phyloP scores from a whole-genome alignment of 2,329 filamentous ascomycete species.

The Trichoderma sp. region DNA sequence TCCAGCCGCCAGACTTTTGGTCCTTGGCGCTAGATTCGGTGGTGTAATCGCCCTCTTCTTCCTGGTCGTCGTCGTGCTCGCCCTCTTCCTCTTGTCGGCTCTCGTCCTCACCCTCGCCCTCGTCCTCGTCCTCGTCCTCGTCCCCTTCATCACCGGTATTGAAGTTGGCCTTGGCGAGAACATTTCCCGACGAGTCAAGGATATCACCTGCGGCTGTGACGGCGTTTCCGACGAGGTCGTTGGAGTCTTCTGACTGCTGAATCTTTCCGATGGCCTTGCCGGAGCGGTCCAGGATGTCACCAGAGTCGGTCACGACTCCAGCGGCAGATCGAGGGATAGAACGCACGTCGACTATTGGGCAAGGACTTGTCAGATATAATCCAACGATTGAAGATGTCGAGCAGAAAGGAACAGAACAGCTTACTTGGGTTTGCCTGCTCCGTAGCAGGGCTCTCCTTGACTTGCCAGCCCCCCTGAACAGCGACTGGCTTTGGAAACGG shows the following conservation, averaged over 20 bases:
- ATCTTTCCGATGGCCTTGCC: slow-evolving; percentile 50
- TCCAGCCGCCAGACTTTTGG: slow-evolving; percentile 38
- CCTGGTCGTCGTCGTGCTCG: slow-evolving; percentile 42
- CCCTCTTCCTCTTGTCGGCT: slow-evolving; percentile 31
- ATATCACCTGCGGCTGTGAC: slow-evolving; percentile 44
- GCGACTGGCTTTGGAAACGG: slow-evolving; percentile 35
- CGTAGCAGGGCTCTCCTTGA: slow-evolving; percentile 37
- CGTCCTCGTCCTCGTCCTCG: slow-evolving; percentile 40
- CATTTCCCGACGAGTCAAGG: slow-evolving; percentile 44
- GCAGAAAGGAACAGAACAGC: slow-evolving; percentile 24
- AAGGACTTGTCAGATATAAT: not conserved
- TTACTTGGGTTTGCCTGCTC: slow-evolving; percentile 40
- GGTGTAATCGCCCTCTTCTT: slow-evolving; percentile 46
- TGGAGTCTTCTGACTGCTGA: slow-evolving; percentile 44
- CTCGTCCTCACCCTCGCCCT: slow-evolving; percentile 43
- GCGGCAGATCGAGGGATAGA: slow-evolving; percentile 44
- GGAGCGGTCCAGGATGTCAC: slow-evolving; percentile 49
- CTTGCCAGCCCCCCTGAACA: slow-evolving; percentile 37
- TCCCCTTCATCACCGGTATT: slow-evolving; percentile 24
- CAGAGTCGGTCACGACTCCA: slow-evolving; percentile 48
- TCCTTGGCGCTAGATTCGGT: slow-evolving; percentile 40
- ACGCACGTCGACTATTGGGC: slow-evolving; percentile 35
- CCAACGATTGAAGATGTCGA: not conserved
- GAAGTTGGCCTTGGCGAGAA: slow-evolving; percentile 47
- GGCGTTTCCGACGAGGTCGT: slow-evolving; percentile 47